phyloP scores from a whole-genome alignment of 768 basidiomycete genomes.

The Russula emetica region DNA sequence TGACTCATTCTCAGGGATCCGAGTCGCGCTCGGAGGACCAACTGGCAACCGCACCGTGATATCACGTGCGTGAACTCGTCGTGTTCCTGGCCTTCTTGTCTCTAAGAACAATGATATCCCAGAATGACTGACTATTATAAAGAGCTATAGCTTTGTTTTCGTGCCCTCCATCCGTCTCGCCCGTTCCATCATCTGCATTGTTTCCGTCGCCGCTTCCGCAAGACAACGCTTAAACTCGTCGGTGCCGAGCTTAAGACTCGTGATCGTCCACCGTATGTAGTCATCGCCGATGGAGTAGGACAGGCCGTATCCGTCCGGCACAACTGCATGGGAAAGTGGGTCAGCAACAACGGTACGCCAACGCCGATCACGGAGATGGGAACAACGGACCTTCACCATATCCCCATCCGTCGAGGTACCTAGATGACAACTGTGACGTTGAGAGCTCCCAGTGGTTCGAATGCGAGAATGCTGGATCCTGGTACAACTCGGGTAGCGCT shows the following conservation, averaged over 20 bases:
- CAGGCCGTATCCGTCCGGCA: conserved; percentile 86
- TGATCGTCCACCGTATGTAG: conserved; percentile 89
- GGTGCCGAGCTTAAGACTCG: conserved; percentile 56
- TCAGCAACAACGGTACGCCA: not conserved
- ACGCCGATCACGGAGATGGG: not conserved
- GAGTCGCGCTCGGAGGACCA: no score
- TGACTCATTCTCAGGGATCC: not conserved
- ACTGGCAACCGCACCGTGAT: not conserved
- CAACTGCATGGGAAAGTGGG: conserved; percentile 50
- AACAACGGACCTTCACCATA: conserved; percentile 81
- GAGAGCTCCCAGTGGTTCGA: conserved; percentile 90
- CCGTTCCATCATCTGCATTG: conserved; percentile 68
- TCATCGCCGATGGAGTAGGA: conserved; percentile 85
- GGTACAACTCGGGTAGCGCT: conserved; percentile 65
- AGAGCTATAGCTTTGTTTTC: conserved; percentile 9
- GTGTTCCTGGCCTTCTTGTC: not conserved
- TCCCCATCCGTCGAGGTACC: conserved; percentile 91
- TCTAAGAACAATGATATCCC: no score
- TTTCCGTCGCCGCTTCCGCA: conserved; percentile 76
- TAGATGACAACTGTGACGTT: conserved; percentile 80
- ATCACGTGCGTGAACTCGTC: not conserved
- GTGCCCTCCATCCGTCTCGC: conserved; percentile 33
- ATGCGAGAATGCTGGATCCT: conserved; percentile 60
- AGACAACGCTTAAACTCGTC: conserved; percentile 63
- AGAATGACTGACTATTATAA: not conserved